These are phyloP conservation scores for Scutellaria barbata DNA, from an alignment of 257 asterid genomes.

Conservation along the genomic window DNA sequence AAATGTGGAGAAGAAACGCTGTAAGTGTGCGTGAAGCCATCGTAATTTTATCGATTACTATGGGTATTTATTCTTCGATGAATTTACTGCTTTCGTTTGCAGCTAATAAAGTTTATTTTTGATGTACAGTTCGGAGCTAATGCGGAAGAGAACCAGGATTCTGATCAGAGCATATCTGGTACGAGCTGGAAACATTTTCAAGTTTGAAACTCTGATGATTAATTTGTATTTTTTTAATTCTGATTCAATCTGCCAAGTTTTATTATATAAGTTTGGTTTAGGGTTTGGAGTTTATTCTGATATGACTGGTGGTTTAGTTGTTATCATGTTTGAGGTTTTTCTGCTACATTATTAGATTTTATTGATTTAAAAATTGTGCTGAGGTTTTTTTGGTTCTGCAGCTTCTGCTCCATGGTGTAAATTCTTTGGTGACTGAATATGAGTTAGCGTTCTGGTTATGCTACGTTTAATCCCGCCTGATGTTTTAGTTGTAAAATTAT, in stretches of 20 bases:
- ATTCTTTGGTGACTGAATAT: constrained; percentile 1
- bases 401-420: constrained; percentile 12
- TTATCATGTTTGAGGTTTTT: neutral
- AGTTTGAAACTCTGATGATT: neutral
- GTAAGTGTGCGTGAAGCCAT: constrained; percentile 36
- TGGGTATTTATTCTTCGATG: constrained; percentile 12
- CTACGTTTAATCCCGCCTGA: neutral
- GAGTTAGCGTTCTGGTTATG: constrained; percentile 18
- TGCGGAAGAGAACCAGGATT: constrained; percentile 50
- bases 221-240: neutral
- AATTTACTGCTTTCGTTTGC: constrained; percentile 29
- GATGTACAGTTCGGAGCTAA: constrained; percentile 31
- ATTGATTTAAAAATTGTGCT: constrained; percentile 10
- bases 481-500: constrained; percentile 5
- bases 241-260: constrained; percentile 1
- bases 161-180: constrained; percentile 88
- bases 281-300: neutral
- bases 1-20: constrained; percentile 50
- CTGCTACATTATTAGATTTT: neutral
- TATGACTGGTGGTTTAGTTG: neutral
- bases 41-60: neutral
- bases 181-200: constrained; percentile 28
- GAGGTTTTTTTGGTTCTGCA: constrained; percentile 1
- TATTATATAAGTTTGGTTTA: no score
- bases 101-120: constrained; percentile 28